A percentile compares a stretch with the other conserved stretches of the same genome.
phyloP scores from a whole-genome alignment of 441 rosid species.

The Populus hybrid region DNA sequence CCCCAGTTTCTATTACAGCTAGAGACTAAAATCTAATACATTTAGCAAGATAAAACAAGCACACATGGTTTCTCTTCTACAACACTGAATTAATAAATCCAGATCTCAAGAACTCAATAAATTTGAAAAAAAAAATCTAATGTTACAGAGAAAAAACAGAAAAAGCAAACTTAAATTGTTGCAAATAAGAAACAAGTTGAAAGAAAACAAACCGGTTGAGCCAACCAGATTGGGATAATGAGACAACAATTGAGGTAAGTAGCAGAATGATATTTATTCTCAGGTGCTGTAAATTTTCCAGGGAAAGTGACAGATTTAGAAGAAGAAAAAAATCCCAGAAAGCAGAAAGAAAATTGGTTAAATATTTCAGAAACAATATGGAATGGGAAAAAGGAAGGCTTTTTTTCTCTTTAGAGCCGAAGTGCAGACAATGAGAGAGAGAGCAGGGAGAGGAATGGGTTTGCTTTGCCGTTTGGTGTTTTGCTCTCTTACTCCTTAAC shows the following conservation, averaged over 20 bases:
- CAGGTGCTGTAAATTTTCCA: conserved; percentile 13
- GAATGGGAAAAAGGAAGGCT: conserved; percentile 7
- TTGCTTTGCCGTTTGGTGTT: not conserved
- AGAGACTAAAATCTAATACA: conserved; percentile 19
- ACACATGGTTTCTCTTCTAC: conserved; percentile 17
- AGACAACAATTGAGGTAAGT: conserved; percentile 18
- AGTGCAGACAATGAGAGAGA: conserved; percentile 10
- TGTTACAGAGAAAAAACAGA: conserved; percentile 16
- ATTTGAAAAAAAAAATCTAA: not conserved
- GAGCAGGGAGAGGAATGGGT: conserved; percentile 1
- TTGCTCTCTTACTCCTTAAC: conserved; percentile 22
- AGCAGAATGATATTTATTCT: conserved; percentile 19
- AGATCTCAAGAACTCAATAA: conserved; percentile 47
- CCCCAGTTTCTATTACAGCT: conserved; percentile 3
- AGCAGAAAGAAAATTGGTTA: conserved; percentile 24
- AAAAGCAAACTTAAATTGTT: conserved; percentile 16
- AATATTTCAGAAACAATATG: conserved; percentile 8
- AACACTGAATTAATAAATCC: conserved; percentile 16
- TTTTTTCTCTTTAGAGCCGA: conserved; percentile 7
- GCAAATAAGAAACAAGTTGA: conserved; percentile 17
- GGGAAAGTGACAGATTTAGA: conserved; percentile 12
- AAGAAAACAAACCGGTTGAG: conserved; percentile 36
- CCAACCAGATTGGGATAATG: conserved; percentile 32
- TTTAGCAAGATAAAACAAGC: conserved; percentile 10
- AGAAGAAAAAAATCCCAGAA: conserved; percentile 12